Base-by-base conservation (phyloP, 306 rosid genomes). In the Macrotyloma uniflorum region DNA sequence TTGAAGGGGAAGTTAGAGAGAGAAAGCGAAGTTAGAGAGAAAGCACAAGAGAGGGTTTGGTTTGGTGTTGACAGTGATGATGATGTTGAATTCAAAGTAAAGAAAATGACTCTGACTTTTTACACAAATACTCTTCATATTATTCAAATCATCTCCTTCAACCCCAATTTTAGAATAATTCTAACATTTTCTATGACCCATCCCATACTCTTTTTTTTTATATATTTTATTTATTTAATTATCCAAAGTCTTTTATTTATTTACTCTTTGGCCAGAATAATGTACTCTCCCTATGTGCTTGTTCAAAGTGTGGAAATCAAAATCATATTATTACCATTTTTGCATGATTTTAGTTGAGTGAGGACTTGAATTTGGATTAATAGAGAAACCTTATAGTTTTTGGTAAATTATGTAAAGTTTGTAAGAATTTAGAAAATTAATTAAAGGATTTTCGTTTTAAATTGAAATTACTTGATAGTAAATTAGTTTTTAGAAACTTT, bases 81-180 rank as follows among this genome's bases (percentile, higher is more conserved):
- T 73, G 77, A 8, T 36, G 57, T 57, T 57, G 16, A 55, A 55
- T 36, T 54, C 78, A 57, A 74, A 59, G 68, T 4, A 42, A 74
- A 58, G 55, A 70, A 67, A 77, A 18, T 40, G 10, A 24, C 3
- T 28, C 13, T 24, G 36, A 66, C 81, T 77, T 77, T 50, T 67
- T 55, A 42, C 70, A 18, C 0, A 23, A 38, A 1, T 23, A 30
- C 20, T 3, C 15, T 15, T 0, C 6, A 7, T 24, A 32, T 32
- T 32, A n/a, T 33, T 32, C 3, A 62, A 62, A 62, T 28, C 6
- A n/a, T 15, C 15, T 32, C 18, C 5, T 63, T 63, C 69, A 15
- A 62, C 6, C 43, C 10, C 42, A 16, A 6, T 30, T 61, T 61
- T 33, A 5, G 2, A 19, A 38, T 38, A 10, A 6, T 28, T 28